These are phyloP conservation scores for Graphilbum ipis-grandicollis DNA, from an alignment of 2,329 filamentous ascomycete species.

Conservation along the genomic window DNA sequence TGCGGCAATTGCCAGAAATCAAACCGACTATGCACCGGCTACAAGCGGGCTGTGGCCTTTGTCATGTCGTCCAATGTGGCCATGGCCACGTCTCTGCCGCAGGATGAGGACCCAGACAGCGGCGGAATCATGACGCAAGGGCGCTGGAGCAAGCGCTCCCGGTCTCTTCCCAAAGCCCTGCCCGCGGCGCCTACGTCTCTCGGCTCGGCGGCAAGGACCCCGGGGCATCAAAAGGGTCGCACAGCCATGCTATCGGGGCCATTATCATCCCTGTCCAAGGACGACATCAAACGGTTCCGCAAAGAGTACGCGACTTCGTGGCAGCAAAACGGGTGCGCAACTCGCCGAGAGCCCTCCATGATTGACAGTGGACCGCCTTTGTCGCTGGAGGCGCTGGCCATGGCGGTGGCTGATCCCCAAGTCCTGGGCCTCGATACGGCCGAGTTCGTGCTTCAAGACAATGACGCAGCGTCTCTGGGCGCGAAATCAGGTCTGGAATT, in stretches of 20 bases:
- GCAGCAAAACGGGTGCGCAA: neutral
- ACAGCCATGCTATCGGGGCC: no score
- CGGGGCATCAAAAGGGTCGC: no score
- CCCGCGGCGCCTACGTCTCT: neutral
- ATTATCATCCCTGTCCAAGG: no score
- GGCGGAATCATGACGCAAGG: conserved; percentile 5
- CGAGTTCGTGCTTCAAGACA: no score
- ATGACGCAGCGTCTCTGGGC: no score
- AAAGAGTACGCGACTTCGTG: neutral
- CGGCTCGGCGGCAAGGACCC: no score
- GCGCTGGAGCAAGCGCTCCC: conserved; percentile 6
- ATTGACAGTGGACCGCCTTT: no score
- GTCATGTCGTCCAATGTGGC: conserved; percentile 7
- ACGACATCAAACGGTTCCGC: neutral
- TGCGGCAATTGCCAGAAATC: conserved; percentile 13
- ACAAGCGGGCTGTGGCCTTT: conserved; percentile 9
- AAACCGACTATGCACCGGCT: conserved; percentile 11
- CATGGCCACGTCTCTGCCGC: neutral
- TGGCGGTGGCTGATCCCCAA: no score
- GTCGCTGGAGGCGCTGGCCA: neutral
- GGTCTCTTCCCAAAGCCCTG: neutral
- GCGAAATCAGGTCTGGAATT: no score
- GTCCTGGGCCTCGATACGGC: no score
- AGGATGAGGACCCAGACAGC: neutral
- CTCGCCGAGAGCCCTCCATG: neutral